Evolutionary conservation across 768 basidiomycete genomes (phyloP).

Genomic region (Hygrocybe coccinea): DNA sequence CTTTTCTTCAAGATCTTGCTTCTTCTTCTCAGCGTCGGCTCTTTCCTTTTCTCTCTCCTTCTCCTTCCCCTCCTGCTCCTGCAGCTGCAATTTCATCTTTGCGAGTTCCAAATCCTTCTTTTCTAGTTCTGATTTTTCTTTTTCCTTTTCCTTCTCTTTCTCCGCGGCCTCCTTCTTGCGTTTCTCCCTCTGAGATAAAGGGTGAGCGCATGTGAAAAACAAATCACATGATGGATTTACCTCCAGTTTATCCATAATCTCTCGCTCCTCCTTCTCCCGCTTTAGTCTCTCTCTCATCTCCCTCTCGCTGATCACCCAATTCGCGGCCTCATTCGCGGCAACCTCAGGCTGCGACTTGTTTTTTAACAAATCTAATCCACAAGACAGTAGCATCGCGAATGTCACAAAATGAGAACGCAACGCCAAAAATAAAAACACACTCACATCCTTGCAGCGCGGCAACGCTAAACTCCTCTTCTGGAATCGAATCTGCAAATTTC

Average conservation of each 20-base stretch:
- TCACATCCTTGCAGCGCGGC: constrained; percentile 88
- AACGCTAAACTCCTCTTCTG: constrained; percentile 83
- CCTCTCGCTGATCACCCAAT: constrained; percentile 73
- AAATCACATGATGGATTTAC: constrained; percentile 36
- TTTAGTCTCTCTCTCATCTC: constrained; percentile 68
- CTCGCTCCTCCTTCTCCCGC: constrained; percentile 69
- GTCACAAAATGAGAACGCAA: constrained; percentile 10
- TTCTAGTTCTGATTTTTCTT: constrained; percentile 58
- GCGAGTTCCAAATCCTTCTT: constrained; percentile 58
- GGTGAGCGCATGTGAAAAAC: not conserved
- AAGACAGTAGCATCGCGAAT: not conserved
- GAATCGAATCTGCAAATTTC: constrained; percentile 74
- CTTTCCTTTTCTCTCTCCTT: constrained; percentile 25
- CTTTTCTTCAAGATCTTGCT: constrained; percentile 23
- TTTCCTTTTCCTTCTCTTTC: constrained; percentile 56
- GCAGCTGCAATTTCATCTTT: constrained; percentile 46
- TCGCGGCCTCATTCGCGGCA: constrained; percentile 59
- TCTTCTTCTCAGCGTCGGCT: constrained; percentile 19
- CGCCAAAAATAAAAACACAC: constrained; percentile 31
- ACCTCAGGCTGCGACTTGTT: constrained; percentile 79
- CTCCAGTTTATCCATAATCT: constrained; percentile 60
- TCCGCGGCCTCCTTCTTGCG: constrained; percentile 50
- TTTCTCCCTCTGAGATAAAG: constrained; percentile 39
- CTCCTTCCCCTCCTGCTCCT: constrained; percentile 41
- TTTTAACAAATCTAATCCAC: constrained; percentile 61